Conservation (phyloP, 2,329 filamentous ascomycete genomes). For the Verticillium albo-atrum region DNA sequence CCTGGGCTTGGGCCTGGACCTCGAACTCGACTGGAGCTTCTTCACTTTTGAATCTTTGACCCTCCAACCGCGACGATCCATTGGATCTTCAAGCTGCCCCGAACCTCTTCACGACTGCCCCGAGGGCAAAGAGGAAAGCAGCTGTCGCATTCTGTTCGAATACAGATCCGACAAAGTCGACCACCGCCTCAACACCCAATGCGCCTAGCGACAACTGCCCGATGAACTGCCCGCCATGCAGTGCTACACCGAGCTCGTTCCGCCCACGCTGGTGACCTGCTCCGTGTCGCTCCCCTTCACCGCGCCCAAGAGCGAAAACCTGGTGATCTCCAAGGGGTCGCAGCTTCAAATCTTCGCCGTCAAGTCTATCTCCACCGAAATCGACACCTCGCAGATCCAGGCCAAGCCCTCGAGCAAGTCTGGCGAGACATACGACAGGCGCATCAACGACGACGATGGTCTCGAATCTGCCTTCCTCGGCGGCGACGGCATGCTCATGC, state of each 20-base stretch:
- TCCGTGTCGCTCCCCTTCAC: conserved; percentile 76
- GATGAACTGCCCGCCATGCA: conserved; percentile 60
- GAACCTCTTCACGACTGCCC: neutral
- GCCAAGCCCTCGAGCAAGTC: conserved; percentile 32
- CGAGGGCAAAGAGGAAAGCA: neutral
- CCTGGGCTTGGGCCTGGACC: too few species aligned
- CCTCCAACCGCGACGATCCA: neutral
- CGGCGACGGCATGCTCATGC: conserved; percentile 55
- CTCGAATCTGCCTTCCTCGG: conserved; percentile 64
- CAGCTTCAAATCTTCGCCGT: conserved; percentile 86
- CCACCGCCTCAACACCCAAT: neutral
- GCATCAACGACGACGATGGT: conserved; percentile 56
- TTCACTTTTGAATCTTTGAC: neutral
- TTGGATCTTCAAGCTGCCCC: neutral
- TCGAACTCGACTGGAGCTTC: neutral
- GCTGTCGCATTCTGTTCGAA: neutral
- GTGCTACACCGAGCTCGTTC: conserved; percentile 93
- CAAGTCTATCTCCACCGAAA: conserved; percentile 61
- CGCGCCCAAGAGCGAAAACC: conserved; percentile 71
- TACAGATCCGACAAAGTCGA: neutral
- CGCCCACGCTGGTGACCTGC: conserved; percentile 91
- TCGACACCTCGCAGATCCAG: conserved; percentile 41
- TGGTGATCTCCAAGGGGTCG: conserved; percentile 88
- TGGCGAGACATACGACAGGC: conserved; percentile 45
- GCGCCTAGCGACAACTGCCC: neutral